Percentiles rank a stretch among this genome's conserved stretches.
phyloP scores from a whole-genome alignment of 345 rosid species.

The Eutrema japonicum region DNA sequence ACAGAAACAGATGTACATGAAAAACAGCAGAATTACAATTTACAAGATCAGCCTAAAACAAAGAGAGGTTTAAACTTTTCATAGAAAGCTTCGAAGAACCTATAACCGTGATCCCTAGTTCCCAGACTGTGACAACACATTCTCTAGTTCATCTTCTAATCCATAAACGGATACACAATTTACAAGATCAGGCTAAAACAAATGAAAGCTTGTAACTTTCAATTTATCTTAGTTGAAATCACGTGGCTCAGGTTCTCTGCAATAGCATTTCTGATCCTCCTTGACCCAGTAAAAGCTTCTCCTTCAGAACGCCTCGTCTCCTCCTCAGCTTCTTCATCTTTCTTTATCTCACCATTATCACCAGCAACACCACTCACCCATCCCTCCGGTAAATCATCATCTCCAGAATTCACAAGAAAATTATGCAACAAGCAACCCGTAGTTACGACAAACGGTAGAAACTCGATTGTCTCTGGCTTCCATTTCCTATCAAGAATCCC shows the following conservation, averaged over 20 bases:
- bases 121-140: not conserved
- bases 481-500: slow-evolving; percentile 61
- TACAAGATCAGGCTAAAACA: not conserved
- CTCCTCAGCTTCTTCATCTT: slow-evolving; percentile 42
- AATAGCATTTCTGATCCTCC: slow-evolving; percentile 60
- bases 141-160: not conserved
- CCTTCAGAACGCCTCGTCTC: slow-evolving; percentile 49
- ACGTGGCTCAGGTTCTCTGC: slow-evolving; percentile 59
- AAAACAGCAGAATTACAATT: not conserved
- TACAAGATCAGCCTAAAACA: not conserved
- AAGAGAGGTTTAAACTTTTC: not conserved
- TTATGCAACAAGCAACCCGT: slow-evolving; percentile 75
- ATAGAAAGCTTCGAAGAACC: too few relatives aligned
- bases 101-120: not conserved
- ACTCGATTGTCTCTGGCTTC: slow-evolving; percentile 65
- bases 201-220: slow-evolving; percentile 1
- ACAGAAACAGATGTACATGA: not conserved
- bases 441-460: slow-evolving; percentile 64
- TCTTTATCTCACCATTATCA: not conserved
- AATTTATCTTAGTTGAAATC: slow-evolving; percentile 48
- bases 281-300: slow-evolving; percentile 48
- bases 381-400: slow-evolving; percentile 47
- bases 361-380: slow-evolving; percentile 22
- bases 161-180: slow-evolving; percentile 1
- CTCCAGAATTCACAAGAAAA: slow-evolving; percentile 60